phyloP scores from a whole-genome alignment of 257 asterid genomes.

The Hygrophila difformis region DNA sequence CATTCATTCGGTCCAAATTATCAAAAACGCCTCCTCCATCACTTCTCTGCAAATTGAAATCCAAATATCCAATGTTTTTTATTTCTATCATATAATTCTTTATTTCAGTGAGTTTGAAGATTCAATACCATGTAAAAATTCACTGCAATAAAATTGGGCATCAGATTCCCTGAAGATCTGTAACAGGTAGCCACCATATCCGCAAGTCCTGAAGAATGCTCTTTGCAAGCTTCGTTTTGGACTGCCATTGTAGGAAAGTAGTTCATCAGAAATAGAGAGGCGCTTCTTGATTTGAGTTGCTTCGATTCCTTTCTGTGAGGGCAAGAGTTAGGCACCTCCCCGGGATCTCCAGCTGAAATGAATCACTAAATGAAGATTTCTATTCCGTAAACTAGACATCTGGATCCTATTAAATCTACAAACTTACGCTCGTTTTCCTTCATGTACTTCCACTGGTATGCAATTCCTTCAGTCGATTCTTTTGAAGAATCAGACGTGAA shows the following conservation, averaged over 20 bases:
- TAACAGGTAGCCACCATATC: slow-evolving; percentile 68
- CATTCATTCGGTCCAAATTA: slow-evolving; percentile 80
- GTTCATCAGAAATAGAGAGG: slow-evolving; percentile 75
- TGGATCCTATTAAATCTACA: slow-evolving; percentile 5
- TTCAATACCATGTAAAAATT: slow-evolving; percentile 89
- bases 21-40: slow-evolving; percentile 97
- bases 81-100: slow-evolving; percentile 5
- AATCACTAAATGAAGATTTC: slow-evolving; percentile 15
- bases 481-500: slow-evolving; percentile 93
- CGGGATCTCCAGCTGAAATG: slow-evolving; percentile 92
- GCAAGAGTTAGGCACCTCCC: slow-evolving; percentile 70
- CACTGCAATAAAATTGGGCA: slow-evolving; percentile 91
- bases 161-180: slow-evolving; percentile 67
- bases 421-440: slow-evolving; percentile 84
- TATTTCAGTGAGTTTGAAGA: background rate
- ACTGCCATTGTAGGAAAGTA: slow-evolving; percentile 89
- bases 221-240: slow-evolving; percentile 85
- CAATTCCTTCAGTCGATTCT: slow-evolving; percentile 81
- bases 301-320: slow-evolving; percentile 85
- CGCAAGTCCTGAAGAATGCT: slow-evolving; percentile 66
- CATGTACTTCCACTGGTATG: slow-evolving; percentile 96
- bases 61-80: slow-evolving; percentile 18
- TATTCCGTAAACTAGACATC: slow-evolving; percentile 14
- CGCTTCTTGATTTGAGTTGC: slow-evolving; percentile 63
- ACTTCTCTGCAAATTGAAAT: slow-evolving; percentile 65